phyloP scores from a whole-genome alignment of 2,329 filamentous ascomycete genomes.

The Verticillium alfalfae region DNA sequence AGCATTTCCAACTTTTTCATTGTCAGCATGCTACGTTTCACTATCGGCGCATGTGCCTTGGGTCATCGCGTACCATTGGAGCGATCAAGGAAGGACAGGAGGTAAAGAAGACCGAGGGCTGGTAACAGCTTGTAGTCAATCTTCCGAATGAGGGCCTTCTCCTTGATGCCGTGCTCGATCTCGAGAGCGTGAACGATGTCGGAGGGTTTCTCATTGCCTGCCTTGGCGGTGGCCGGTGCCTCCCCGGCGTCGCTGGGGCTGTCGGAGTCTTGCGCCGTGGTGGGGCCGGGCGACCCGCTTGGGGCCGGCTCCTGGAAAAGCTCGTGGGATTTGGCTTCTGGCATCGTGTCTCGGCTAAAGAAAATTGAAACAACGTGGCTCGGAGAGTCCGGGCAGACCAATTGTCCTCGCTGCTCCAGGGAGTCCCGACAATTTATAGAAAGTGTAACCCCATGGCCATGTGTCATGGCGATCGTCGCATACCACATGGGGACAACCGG shows the following conservation, averaged over 20 bases:
- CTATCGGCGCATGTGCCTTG: conserved; percentile 14
- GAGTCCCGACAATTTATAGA: background rate
- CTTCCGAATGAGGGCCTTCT: conserved; percentile 52
- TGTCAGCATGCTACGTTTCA: background rate
- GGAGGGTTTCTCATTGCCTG: background rate
- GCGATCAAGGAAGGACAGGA: conserved; percentile 51
- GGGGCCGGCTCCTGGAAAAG: conserved; percentile 4
- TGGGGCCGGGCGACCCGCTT: background rate
- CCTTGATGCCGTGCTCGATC: conserved; percentile 32
- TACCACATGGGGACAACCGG: background rate
- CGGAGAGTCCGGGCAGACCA: no score
- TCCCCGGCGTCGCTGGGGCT: background rate
- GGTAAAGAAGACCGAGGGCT: conserved; percentile 47
- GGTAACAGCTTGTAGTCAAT: conserved; percentile 47
- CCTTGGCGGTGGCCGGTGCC: background rate
- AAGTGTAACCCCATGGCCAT: background rate
- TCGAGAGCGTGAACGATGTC: background rate
- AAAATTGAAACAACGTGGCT: background rate
- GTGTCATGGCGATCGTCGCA: background rate
- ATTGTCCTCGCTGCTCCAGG: background rate
- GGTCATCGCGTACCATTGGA: conserved; percentile 43
- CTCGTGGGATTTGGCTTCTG: background rate
- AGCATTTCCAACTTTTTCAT: conserved; percentile 47
- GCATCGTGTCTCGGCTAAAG: background rate
- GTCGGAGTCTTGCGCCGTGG: background rate